A percentile compares a stretch with the other conserved stretches of the same genome.
phyloP scores from a whole-genome alignment of 2,329 filamentous ascomycete species.

The Fonsecaea nubica region DNA sequence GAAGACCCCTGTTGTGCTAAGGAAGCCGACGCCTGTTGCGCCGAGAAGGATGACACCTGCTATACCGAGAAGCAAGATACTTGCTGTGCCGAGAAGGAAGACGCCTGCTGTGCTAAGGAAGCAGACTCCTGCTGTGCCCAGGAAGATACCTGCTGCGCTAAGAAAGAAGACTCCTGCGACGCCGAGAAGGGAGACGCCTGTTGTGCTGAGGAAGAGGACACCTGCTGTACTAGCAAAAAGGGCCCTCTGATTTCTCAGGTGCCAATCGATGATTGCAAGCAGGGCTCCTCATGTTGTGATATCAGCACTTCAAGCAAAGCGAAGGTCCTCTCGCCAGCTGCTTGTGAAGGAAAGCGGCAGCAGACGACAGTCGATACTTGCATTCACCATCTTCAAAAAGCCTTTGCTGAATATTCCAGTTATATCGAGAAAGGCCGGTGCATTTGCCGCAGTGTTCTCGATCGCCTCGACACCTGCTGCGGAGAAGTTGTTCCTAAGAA shows the following conservation, averaged over 20 bases:
- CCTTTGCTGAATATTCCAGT: constrained; percentile 40
- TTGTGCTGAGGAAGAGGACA: background rate
- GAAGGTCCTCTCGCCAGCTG: background rate
- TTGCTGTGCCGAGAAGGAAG: background rate
- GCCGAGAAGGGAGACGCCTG: background rate
- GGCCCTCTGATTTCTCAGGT: background rate
- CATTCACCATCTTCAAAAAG: constrained; percentile 37
- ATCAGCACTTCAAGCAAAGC: background rate
- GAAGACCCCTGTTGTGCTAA: background rate
- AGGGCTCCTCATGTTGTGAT: background rate
- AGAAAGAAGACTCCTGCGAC: too few relatives aligned
- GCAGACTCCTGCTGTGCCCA: background rate
- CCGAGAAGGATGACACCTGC: background rate
- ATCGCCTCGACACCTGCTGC: background rate
- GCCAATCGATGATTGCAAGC: background rate
- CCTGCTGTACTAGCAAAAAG: background rate
- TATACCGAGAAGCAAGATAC: background rate
- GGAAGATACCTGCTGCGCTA: background rate
- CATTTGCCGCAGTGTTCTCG: constrained; percentile 41
- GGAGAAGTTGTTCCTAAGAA: constrained; percentile 18
- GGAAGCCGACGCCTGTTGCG: background rate
- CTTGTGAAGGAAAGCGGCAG: background rate
- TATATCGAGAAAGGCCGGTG: constrained; percentile 41
- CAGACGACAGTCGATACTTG: constrained; percentile 29
- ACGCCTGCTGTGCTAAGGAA: background rate